These are phyloP conservation scores for Plasmodium ovale DNA, from an alignment of 169 alveolate genomes.

Conservation along the genomic window DNA sequence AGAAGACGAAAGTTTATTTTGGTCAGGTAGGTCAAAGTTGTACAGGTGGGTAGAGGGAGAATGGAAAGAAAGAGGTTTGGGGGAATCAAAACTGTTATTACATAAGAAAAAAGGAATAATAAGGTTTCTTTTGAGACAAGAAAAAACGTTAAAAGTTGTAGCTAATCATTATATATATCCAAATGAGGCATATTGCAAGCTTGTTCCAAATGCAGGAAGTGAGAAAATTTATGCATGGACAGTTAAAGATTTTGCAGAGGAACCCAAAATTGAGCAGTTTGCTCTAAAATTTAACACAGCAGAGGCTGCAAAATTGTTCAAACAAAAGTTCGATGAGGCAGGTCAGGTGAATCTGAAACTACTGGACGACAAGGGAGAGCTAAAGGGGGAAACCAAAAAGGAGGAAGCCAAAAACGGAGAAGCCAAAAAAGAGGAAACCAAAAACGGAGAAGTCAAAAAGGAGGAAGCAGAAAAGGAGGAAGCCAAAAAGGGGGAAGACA, in stretches of 20 bases:
- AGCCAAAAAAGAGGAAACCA: conserved; percentile 21
- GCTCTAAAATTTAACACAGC: conserved; percentile 94
- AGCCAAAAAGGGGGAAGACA: conserved; percentile 7
- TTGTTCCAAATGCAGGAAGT: conserved; percentile 96
- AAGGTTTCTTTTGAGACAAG: conserved; percentile 96
- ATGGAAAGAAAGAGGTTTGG: conserved; percentile 98
- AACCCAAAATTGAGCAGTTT: conserved; percentile 93
- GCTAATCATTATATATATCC: conserved; percentile 94
- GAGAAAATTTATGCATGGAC: conserved; percentile 98
- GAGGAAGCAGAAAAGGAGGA: conserved; percentile 42
- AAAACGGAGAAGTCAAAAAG: conserved; percentile 40
- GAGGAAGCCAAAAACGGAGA: conserved; percentile 45
- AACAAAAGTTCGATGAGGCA: conserved; percentile 93
- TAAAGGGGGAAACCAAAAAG: conserved; percentile 54
- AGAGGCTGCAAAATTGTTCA: conserved; percentile 92
- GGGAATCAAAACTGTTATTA: conserved; percentile 95
- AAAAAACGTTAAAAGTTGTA: conserved; percentile 95
- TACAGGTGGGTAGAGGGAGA: conserved; percentile 94
- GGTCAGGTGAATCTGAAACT: conserved; percentile 88
- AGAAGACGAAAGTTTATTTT: conserved; percentile 96
- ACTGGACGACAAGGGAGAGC: conserved; percentile 74
- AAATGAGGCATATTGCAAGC: conserved; percentile 89
- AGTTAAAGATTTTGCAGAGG: conserved; percentile 96
- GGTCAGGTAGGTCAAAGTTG: conserved; percentile 94
- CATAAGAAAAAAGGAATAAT: conserved; percentile 94